Conservation (phyloP, 2,329 filamentous ascomycete genomes). For the Lasiodiplodia sp. region DNA sequence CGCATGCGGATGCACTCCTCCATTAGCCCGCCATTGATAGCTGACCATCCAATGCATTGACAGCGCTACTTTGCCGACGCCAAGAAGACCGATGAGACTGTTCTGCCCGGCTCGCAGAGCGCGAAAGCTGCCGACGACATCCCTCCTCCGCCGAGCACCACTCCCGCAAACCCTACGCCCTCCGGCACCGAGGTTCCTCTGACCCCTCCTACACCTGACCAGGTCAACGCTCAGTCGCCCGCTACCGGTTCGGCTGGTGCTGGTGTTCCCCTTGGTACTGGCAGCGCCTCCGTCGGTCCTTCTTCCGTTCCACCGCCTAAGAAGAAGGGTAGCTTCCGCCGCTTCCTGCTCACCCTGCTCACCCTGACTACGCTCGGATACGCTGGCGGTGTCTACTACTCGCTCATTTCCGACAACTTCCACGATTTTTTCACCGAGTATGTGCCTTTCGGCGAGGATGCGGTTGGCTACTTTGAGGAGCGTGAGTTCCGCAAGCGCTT, state of each 20-base stretch:
- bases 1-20: conserved; percentile 42
- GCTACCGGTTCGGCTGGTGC: conserved; percentile 33
- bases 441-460: conserved; percentile 91
- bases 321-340: conserved; percentile 73
- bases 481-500: conserved; percentile 90
- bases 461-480: conserved; percentile 94
- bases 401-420: conserved; percentile 94
- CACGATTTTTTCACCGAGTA: conserved; percentile 99
- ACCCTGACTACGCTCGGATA: conserved; percentile 81
- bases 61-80: conserved; percentile 61
- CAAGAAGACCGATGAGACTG: conserved; percentile 51
- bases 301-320: conserved; percentile 56
- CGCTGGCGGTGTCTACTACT: conserved; percentile 88
- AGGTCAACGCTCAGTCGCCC: conserved; percentile 48
- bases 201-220: conserved; percentile 52
- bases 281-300: conserved; percentile 51
- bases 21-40: conserved; percentile 54
- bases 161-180: conserved; percentile 53
- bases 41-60: conserved; percentile 37
- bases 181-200: conserved; percentile 57
- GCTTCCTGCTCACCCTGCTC: conserved; percentile 78
- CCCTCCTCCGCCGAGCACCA: conserved; percentile 43
- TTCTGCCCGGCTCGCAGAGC: conserved; percentile 39
- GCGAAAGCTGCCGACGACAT: conserved; percentile 34
- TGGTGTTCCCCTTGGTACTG: conserved; percentile 50